Conservation (phyloP, 2,329 filamentous ascomycete species). For the Septoria petroselini region DNA sequence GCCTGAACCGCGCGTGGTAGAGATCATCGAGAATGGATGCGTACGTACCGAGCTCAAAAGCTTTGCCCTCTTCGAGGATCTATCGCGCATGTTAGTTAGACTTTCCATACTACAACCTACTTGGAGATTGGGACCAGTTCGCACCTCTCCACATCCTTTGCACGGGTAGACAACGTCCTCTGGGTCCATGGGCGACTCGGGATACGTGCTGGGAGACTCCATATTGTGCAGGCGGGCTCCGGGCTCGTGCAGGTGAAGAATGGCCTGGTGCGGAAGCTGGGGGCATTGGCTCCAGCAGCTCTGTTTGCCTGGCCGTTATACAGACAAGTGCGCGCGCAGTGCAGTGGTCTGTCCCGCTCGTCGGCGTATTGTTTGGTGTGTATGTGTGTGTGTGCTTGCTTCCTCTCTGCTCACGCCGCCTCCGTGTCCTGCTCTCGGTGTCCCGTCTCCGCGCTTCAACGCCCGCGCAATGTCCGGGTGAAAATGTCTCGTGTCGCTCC, state of each 20-base stretch:
- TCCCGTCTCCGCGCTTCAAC: not conserved
- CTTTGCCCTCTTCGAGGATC: constrained; percentile 98
- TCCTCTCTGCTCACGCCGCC: constrained; percentile 8
- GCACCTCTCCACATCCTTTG: constrained; percentile 88
- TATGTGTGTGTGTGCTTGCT: not conserved
- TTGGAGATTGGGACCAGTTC: constrained; percentile 3
- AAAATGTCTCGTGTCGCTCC: not conserved
- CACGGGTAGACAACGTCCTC: constrained; percentile 81
- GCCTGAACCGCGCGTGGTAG: not conserved
- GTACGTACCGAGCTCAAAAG: constrained; percentile 82
- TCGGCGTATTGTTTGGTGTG: constrained; percentile 2
- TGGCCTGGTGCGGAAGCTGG: not conserved
- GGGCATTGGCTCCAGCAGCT: not conserved
- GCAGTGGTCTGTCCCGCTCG: not conserved
- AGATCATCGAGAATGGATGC: not conserved
- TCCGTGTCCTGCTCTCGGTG: constrained; percentile 2
- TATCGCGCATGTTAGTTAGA: constrained; percentile 41
- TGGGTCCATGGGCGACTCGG: constrained; percentile 66
- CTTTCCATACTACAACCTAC: constrained; percentile 2
- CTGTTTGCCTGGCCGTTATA: not conserved
- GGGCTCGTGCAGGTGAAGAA: too few species aligned
- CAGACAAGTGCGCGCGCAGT: not conserved
- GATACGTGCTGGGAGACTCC: constrained; percentile 59
- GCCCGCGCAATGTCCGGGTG: not conserved
- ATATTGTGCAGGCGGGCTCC: constrained; percentile 34